Conservation (phyloP, 2,329 filamentous ascomycete species). For the Onygenales sp. region DNA sequence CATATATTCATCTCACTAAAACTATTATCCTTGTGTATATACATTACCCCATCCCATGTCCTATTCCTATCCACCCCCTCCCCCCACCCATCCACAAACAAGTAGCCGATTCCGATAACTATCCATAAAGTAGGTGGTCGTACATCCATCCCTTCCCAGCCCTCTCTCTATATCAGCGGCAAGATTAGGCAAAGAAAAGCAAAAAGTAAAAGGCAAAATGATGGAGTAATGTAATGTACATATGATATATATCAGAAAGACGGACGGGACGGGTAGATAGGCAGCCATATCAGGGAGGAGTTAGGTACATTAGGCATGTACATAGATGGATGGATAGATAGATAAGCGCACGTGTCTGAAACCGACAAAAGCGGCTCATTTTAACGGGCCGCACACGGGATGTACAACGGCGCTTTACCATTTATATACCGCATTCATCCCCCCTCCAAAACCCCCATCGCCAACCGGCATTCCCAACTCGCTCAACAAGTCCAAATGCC, state of each 20-base stretch:
- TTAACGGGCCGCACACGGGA: too few species aligned
- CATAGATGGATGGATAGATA: neutral
- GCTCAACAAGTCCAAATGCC: constrained; percentile 79
- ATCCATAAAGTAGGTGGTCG: neutral
- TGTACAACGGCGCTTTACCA: neutral
- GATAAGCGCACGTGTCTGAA: neutral
- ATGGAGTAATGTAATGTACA: neutral
- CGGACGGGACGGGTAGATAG: neutral
- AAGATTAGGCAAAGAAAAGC: neutral
- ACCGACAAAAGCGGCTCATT: too few species aligned
- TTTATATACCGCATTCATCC: neutral
- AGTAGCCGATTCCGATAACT: neutral
- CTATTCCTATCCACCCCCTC: too few species aligned
- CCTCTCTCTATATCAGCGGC: neutral
- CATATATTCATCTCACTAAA: too few species aligned
- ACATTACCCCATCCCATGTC: neutral
- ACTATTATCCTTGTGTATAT: neutral
- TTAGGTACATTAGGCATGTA: neutral
- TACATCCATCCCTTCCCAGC: neutral
- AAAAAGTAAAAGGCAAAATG: neutral
- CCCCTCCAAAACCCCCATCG: neutral
- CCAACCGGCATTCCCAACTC: neutral
- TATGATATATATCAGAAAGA: neutral
- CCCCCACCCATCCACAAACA: neutral
- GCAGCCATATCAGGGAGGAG: neutral